Evolutionary conservation across 805 yeast species (phyloP), one percentile per base, ranked within the genome.

Genomic region (Cyberlindnera euphorbiae): DNA sequence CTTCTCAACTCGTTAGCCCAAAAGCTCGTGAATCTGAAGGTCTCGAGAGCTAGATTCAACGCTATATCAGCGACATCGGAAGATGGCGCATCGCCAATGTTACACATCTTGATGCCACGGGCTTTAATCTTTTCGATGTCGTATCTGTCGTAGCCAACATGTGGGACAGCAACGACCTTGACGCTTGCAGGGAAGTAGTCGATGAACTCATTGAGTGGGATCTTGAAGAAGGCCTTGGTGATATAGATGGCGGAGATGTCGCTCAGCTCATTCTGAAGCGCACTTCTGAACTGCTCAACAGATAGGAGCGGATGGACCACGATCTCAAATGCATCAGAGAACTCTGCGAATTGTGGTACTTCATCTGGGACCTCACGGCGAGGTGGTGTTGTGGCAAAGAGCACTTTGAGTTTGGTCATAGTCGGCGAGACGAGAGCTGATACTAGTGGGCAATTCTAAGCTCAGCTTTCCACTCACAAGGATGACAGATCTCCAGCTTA

Each of bases 51-150:
- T 47, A 78, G 66, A 47, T 63, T 69, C 33, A 82, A 59, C 3
- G 79, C 89, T 38, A 77, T 57, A 45, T 83, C 93, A 3, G 88
- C 82, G 23, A 83, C 93, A 12, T 82, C 79, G 18, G 65, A 72
- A 2, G 82, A 73, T 0, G 81, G 77, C 24, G 66, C 65, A 8
- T 71, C 59, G 42, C 83, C 71, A 39, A 79, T 76, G 53, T 83
- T 79, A 42, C 83, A 75, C 45, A 83, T 62, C 16, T 62, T 50
- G 28, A 83, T 73, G n/a, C 69, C 71, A 14, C 66, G 63, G 22
- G 59, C 60, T 17, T 60, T 56, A 57, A 79, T 56, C 12, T 51
- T 63, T 8, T 46, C 46, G 3, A 64, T 68, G 46, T 76, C 76
- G 39, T 70, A 70, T 33, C 65, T 64, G 43, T 78, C 83, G 43